Evolutionary conservation across 768 basidiomycete genomes (phyloP).

Genomic region (Podaxis sp.): DNA sequence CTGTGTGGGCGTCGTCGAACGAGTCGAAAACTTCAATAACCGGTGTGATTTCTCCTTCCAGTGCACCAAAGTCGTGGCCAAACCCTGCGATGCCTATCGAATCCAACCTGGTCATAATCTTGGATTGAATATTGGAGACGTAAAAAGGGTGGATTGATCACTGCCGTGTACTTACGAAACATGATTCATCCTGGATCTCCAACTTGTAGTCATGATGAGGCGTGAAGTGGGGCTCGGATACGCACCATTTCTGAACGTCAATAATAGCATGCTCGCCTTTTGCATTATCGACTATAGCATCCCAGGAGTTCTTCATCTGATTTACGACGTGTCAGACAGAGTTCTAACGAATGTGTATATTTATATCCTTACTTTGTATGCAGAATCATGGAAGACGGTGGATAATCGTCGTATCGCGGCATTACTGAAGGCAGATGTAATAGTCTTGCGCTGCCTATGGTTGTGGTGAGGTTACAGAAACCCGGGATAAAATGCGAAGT

Average conservation of each 20-base stretch:
- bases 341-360: not conserved
- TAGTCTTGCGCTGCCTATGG: conserved; percentile 44
- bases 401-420: conserved; percentile 46
- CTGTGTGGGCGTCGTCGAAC: conserved; percentile 26
- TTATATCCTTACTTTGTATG: conserved; percentile 40
- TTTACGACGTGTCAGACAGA: not conserved
- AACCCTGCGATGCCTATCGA: conserved; percentile 59
- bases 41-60: conserved; percentile 44
- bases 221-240: not conserved
- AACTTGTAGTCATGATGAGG: not conserved
- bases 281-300: conserved; percentile 26
- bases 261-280: conserved; percentile 28
- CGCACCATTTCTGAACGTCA: conserved; percentile 48
- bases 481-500: not conserved
- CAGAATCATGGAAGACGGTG: conserved; percentile 47
- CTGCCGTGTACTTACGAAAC: conserved; percentile 31
- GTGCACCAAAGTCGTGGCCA: conserved; percentile 52
- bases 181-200: conserved; percentile 38
- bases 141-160: not conserved
- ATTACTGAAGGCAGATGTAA: conserved; percentile 53
- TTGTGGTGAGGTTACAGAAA: not conserved
- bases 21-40: conserved; percentile 41
- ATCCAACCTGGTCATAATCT: conserved; percentile 41
- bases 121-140: not conserved
- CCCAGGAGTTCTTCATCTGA: conserved; percentile 34